phyloP scores from a whole-genome alignment of 345 rosid genomes.

The Hibiscus mutabilis region DNA sequence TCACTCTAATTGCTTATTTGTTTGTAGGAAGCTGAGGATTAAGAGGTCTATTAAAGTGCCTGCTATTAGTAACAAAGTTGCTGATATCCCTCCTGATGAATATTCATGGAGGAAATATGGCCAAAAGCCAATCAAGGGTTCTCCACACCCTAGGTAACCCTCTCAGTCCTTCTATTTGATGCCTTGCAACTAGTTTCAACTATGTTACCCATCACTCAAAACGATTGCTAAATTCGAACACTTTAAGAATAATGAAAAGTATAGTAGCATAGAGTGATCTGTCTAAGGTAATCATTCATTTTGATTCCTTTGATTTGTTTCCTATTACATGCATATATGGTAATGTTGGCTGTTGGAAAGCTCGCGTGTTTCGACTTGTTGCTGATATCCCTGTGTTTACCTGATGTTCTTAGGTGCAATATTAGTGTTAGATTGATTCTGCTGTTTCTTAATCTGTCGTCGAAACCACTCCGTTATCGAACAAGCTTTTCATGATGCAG shows the following conservation, averaged over 20 bases:
- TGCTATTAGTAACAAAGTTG: slow-evolving; percentile 77
- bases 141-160: slow-evolving; percentile 73
- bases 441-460: not conserved
- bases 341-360: not conserved
- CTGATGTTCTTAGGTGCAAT: not conserved
- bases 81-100: slow-evolving; percentile 84
- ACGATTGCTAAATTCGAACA: no score
- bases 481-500: slow-evolving; percentile 27
- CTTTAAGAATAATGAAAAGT: no score
- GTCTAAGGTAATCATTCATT: not conserved
- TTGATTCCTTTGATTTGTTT: not conserved
- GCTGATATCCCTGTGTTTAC: not conserved
- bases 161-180: not conserved
- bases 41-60: slow-evolving; percentile 75
- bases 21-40: slow-evolving; percentile 50
- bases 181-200: not conserved
- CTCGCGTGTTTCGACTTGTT: not conserved
- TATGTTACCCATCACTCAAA: not conserved
- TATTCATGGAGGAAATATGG: slow-evolving; percentile 86
- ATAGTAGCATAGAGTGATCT: no score
- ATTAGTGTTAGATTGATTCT: not conserved
- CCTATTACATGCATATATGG: not conserved
- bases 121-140: slow-evolving; percentile 82
- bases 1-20: not conserved
- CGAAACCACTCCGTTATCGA: not conserved